A percentile compares a stretch with the other conserved stretches of the same genome.
Conservation (phyloP, 1,284 basidiomycete genomes). For the Cryptococcus sp. region DNA sequence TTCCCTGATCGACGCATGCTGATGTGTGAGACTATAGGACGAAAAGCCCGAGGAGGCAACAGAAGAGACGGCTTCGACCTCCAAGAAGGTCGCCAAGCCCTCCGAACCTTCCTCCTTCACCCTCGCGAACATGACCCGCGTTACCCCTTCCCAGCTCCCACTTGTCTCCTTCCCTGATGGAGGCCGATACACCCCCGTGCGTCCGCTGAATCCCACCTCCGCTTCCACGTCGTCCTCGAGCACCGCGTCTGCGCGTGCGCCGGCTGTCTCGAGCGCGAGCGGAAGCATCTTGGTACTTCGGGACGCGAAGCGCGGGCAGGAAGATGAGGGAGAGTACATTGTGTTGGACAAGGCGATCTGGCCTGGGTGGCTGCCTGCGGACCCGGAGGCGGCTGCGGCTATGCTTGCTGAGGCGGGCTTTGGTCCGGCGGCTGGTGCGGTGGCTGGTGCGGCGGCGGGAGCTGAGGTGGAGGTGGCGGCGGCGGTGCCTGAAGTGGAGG, state of each 20-base stretch:
- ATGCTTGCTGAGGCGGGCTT: conserved; percentile 36
- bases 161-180: conserved; percentile 75
- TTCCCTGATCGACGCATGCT: neutral
- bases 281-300: conserved; percentile 78
- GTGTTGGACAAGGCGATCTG: conserved; percentile 56
- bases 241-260: conserved; percentile 21
- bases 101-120: conserved; percentile 71
- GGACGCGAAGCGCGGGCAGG: conserved; percentile 65
- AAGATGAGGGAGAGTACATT: conserved; percentile 60
- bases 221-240: conserved; percentile 4
- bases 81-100: conserved; percentile 54
- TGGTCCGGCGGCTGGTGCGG: conserved; percentile 23
- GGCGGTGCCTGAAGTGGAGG: conserved; percentile 62
- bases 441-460: conserved; percentile 31
- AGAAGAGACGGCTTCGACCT: conserved; percentile 56
- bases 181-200: conserved; percentile 83
- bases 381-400: conserved; percentile 26
- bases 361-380: conserved; percentile 48
- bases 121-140: conserved; percentile 84
- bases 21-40: conserved; percentile 23
- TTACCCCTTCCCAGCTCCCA: conserved; percentile 82
- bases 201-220: conserved; percentile 58
- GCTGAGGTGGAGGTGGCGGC: conserved; percentile 46
- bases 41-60: conserved; percentile 54
- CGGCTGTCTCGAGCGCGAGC: conserved; percentile 61